Evolutionary conservation across 2,329 filamentous ascomycete genomes (phyloP).

Genomic region (Colletotrichum limetticola): DNA sequence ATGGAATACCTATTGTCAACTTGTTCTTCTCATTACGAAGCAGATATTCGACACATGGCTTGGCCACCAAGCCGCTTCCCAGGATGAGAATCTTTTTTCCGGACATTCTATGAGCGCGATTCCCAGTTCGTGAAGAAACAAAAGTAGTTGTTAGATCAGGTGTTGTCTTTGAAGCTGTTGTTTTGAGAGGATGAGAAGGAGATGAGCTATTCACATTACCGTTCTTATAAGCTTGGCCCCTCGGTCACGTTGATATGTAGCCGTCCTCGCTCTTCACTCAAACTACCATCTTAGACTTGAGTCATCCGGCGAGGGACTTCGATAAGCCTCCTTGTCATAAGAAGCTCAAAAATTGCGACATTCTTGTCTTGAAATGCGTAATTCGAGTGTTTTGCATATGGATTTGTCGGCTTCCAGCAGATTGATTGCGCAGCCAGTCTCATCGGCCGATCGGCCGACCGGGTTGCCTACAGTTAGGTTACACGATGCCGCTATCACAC

Average conservation of each 20-base stretch:
- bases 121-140: no score
- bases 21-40: slow-evolving; percentile 28
- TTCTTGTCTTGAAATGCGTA: background rate
- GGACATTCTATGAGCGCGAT: background rate
- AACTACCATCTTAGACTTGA: background rate
- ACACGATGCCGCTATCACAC: background rate
- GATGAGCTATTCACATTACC: background rate
- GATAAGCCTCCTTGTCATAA: background rate
- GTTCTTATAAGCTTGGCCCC: background rate
- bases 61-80: slow-evolving; percentile 36
- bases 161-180: no score
- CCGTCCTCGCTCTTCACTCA: background rate
- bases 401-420: background rate
- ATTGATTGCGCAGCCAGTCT: background rate
- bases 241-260: background rate
- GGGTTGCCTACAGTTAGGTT: background rate
- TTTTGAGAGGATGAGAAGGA: background rate
- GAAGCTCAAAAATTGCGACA: background rate
- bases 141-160: no score
- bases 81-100: slow-evolving; percentile 35
- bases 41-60: slow-evolving; percentile 37
- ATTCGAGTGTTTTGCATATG: background rate
- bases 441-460: background rate
- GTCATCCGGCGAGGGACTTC: background rate
- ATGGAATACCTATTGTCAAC: slow-evolving; percentile 33